Percentiles rank a stretch among this genome's conserved stretches.
These are phyloP conservation scores for Camelina sativa DNA, from an alignment of 345 rosid genomes.

Conservation along the genomic window DNA sequence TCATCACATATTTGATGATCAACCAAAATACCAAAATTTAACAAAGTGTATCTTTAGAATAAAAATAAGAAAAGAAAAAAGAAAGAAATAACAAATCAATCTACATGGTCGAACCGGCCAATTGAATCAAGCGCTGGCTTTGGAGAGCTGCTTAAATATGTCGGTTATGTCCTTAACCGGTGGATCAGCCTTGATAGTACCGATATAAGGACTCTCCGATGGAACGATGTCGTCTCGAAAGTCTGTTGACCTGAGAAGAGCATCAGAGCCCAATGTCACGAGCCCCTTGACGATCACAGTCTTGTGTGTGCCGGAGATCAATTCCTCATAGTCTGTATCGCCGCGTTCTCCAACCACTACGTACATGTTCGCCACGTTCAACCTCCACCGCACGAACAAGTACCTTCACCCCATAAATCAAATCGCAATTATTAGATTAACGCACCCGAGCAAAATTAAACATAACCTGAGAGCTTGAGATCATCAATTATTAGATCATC, in stretches of 20 bases:
- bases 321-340: constrained; percentile 84
- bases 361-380: constrained; percentile 82
- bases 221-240: constrained; percentile 77
- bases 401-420: constrained; percentile 50
- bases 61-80: background rate
- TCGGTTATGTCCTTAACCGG: constrained; percentile 59
- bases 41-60: background rate
- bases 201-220: constrained; percentile 61
- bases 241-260: constrained; percentile 63
- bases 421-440: background rate
- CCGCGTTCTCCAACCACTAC: constrained; percentile 86
- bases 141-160: constrained; percentile 58
- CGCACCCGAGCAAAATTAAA: background rate
- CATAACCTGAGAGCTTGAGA: background rate
- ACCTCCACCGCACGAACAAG: constrained; percentile 92
- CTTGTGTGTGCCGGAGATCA: constrained; percentile 86
- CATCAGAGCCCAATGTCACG: constrained; percentile 66
- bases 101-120: constrained; percentile 28
- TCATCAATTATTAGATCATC: background rate
- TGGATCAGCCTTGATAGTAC: constrained; percentile 51
- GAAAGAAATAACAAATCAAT: background rate
- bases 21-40: background rate
- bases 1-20: background rate
- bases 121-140: constrained; percentile 46
- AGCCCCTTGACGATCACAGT: constrained; percentile 67